phyloP scores from a whole-genome alignment of 768 basidiomycete species.

The Gloeostereum incarnatum region DNA sequence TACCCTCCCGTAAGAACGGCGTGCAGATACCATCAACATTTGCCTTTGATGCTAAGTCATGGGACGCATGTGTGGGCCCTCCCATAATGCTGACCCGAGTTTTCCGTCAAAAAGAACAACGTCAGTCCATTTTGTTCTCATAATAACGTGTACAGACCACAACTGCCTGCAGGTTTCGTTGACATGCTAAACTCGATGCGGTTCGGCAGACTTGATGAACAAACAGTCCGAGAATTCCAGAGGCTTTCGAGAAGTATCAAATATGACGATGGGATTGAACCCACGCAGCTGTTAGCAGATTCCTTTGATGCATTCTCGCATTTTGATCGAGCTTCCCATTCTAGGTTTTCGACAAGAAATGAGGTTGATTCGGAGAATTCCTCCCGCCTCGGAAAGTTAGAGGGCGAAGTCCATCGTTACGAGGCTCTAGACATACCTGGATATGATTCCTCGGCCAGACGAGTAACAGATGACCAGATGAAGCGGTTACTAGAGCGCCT shows the following conservation, averaged over 20 bases:
- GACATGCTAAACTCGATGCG: constrained; percentile 87
- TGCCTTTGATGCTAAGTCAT: constrained; percentile 74
- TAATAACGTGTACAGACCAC: neutral
- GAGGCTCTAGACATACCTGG: constrained; percentile 36
- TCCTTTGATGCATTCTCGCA: neutral
- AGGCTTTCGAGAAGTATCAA: constrained; percentile 43
- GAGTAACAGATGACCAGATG: constrained; percentile 24
- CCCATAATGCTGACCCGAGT: constrained; percentile 60
- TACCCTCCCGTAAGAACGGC: constrained; percentile 42
- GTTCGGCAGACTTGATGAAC: constrained; percentile 48
- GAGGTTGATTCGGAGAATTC: constrained; percentile 71
- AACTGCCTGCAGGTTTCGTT: constrained; percentile 44
- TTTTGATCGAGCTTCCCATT: constrained; percentile 2
- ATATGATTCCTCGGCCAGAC: constrained; percentile 29
- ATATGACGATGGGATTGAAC: constrained; percentile 68
- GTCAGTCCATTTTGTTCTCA: constrained; percentile 19
- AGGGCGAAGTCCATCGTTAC: constrained; percentile 28
- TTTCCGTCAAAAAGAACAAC: constrained; percentile 82
- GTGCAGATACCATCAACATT: constrained; percentile 44
- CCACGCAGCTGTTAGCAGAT: constrained; percentile 64
- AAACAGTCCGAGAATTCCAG: constrained; percentile 39
- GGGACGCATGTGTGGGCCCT: constrained; percentile 53
- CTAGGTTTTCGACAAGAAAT: constrained; percentile 56
- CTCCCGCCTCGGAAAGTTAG: constrained; percentile 34
- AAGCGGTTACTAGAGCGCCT: constrained; percentile 45